These are phyloP conservation scores for Oryza glumipatula DNA, from an alignment of 176 grass and related monocot species.

Conservation along the genomic window DNA sequence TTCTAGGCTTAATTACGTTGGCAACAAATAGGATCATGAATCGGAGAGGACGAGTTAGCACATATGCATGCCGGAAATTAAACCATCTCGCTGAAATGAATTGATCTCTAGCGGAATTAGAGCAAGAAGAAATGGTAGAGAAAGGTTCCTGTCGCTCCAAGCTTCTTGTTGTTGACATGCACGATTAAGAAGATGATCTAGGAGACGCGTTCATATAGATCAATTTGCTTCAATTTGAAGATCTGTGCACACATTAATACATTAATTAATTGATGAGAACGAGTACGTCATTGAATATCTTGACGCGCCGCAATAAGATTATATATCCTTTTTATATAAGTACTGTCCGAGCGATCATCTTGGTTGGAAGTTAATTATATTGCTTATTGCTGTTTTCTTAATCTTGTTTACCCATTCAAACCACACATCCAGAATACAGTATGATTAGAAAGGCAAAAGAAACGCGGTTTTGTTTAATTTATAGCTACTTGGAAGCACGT, in stretches of 20 bases:
- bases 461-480: not conserved
- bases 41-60: too few species aligned
- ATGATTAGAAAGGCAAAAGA: not conserved
- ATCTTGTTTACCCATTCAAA: not conserved
- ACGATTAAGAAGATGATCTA: not conserved
- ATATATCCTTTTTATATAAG: not conserved
- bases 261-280: not conserved
- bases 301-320: not conserved
- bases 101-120: too few species aligned
- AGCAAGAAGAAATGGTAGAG: not conserved
- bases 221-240: not conserved
- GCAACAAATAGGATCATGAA: not conserved
- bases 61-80: too few species aligned
- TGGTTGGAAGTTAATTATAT: not conserved
- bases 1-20: not conserved
- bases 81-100: not conserved
- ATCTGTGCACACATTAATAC: not conserved
- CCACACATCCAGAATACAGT: not conserved
- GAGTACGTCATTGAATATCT: not conserved
- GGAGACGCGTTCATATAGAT: not conserved
- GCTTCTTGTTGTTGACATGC: slow-evolving; percentile 12
- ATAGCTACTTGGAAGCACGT: slow-evolving; percentile 35
- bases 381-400: not conserved
- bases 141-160: not conserved
- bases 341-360: not conserved